Evolutionary conservation across 1,284 basidiomycete genomes (phyloP), one percentile per base, ranked within the genome.

Genomic region (Fomitopsis schrenkii): DNA sequence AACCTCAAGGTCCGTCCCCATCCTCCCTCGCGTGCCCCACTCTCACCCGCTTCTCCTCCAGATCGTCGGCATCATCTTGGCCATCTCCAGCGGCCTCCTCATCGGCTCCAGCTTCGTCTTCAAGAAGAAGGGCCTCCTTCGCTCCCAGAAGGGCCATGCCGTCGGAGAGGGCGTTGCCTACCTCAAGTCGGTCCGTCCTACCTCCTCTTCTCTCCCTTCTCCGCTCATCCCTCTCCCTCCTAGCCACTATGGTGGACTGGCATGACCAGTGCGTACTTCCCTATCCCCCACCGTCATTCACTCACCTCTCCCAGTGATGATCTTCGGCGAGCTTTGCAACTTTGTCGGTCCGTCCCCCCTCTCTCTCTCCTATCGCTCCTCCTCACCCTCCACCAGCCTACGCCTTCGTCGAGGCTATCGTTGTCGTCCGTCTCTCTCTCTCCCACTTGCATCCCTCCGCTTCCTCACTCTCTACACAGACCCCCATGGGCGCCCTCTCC

Each of bases 101-200:
- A 98, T 98, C 68, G 97, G 97, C 6, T 83, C 88, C n/a, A 91
- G 90, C 69, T 96, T 94, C 75, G 93, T 94, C 17, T 86, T 99
- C 81, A 99, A 99, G 85, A 99, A 98, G 83, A 97, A 93, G 72
- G 94, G 94, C 15, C 78, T 95, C 26, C 74, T 91, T 59, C 80
- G 85, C 71, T 85, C 87, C 68, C 88, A 91, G 77, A 81, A 84
- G 67, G 86, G 82, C 69, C 80, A 79, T 78, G 79, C 78, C 12
- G 89, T 93, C 0, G 97, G 97, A 54, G 95, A 98, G 72, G 96
- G 96, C 53, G 94, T 97, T 63, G 93, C 85, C 12, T 99, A 99
- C 77, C 86, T 99, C 73, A 97, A 96, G 77, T 91, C 87, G 75
- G 89, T 91, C 71, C 72, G 89, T 81, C 22, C 36, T 10, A 30